A percentile compares a stretch with the other conserved stretches of the same genome.
phyloP scores from a whole-genome alignment of 2,329 filamentous ascomycete genomes.

The Sclerotinia sclerotiorum region DNA sequence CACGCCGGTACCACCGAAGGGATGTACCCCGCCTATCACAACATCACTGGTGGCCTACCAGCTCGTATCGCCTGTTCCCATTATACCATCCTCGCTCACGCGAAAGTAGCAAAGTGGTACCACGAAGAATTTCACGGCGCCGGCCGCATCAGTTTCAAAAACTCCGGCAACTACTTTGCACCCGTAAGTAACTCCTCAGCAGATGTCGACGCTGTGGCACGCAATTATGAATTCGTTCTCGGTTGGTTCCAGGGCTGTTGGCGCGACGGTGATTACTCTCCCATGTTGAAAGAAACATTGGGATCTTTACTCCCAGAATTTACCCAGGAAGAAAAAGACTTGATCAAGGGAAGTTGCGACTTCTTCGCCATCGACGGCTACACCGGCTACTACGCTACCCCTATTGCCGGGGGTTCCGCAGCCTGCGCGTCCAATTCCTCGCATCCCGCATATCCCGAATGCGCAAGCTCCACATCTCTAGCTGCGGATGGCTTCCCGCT shows the following conservation, averaged over 20 bases:
- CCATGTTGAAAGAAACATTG: slow-evolving; percentile 48
- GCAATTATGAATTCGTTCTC: slow-evolving; percentile 47
- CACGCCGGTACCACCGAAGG: slow-evolving; percentile 43
- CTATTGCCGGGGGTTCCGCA: slow-evolving; percentile 41
- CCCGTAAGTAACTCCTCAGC: slow-evolving; percentile 43
- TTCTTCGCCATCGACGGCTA: slow-evolving; percentile 60
- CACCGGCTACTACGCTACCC: slow-evolving; percentile 45
- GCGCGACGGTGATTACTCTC: slow-evolving; percentile 51
- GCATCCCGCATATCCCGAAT: slow-evolving; percentile 29
- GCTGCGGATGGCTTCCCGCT: slow-evolving; percentile 47
- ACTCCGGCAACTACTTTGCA: slow-evolving; percentile 47
- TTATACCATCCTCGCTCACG: slow-evolving; percentile 50
- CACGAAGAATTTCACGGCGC: slow-evolving; percentile 52
- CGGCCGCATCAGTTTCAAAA: slow-evolving; percentile 52
- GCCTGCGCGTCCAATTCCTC: slow-evolving; percentile 42
- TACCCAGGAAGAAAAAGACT: slow-evolving; percentile 48
- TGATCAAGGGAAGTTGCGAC: slow-evolving; percentile 54
- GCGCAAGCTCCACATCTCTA: slow-evolving; percentile 39
- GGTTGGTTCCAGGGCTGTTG: slow-evolving; percentile 50
- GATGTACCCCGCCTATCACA: slow-evolving; percentile 48
- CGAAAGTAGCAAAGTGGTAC: slow-evolving; percentile 53
- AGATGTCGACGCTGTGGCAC: slow-evolving; percentile 37
- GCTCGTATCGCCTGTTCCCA: slow-evolving; percentile 48
- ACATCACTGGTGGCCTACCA: slow-evolving; percentile 43
- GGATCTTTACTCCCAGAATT: slow-evolving; percentile 48